A percentile compares a stretch with the other conserved stretches of the same genome.
These are phyloP conservation scores for Claviceps sorghi DNA, from an alignment of 2,329 filamentous ascomycete species.

Conservation along the genomic window DNA sequence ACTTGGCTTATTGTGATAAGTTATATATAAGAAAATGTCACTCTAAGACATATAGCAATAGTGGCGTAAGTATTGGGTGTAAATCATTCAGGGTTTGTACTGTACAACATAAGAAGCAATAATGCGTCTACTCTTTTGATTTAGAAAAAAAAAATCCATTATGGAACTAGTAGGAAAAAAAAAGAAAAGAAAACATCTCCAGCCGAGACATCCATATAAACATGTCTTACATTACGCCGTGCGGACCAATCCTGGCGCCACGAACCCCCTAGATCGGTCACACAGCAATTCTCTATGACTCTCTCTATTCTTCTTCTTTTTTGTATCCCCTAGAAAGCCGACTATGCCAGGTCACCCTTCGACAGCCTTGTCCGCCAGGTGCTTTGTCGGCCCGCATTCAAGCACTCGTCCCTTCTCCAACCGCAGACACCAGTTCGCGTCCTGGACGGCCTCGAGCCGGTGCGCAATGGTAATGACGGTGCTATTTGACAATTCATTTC, in stretches of 20 bases:
- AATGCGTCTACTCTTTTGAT: no score
- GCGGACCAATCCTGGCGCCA: background rate
- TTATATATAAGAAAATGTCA: no score
- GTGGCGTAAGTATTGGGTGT: no score
- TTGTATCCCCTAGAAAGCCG: no score
- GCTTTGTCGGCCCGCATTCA: conserved; percentile 27
- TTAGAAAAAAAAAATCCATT: no score
- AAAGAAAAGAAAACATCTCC: background rate
- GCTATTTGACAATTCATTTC: conserved; percentile 37
- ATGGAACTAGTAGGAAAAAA: background rate
- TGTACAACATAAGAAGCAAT: no score
- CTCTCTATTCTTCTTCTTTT: background rate
- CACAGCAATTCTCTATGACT: background rate
- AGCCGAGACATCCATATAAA: background rate
- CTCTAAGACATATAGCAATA: no score
- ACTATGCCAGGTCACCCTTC: background rate
- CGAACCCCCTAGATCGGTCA: background rate
- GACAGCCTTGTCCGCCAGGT: background rate
- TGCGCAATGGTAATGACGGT: conserved; percentile 56
- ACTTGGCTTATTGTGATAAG: no score
- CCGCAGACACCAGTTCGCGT: conserved; percentile 40
- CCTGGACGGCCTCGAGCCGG: conserved; percentile 45
- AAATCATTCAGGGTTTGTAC: no score
- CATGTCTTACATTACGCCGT: background rate
- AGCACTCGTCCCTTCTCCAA: conserved; percentile 37